These are phyloP conservation scores for Phaeomoniella chlamydospora DNA, from an alignment of 2,329 filamentous ascomycete genomes.

Conservation along the genomic window DNA sequence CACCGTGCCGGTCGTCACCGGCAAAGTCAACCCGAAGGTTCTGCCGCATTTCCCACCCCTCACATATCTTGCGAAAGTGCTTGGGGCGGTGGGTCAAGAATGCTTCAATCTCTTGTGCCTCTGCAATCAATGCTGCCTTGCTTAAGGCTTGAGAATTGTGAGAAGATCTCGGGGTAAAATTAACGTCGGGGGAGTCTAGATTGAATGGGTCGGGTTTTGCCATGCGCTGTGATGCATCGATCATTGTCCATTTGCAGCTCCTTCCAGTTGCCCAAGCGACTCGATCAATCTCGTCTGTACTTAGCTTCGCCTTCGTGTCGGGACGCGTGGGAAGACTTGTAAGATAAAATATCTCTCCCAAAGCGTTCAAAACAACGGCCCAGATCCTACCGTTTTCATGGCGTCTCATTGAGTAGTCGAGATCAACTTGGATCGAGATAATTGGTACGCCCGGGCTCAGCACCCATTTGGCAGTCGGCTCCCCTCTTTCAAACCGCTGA, in stretches of 20 bases:
- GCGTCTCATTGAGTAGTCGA: constrained; percentile 60
- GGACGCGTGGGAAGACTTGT: constrained; percentile 51
- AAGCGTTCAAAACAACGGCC: constrained; percentile 85
- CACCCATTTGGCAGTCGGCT: constrained; percentile 78
- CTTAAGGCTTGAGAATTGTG: constrained; percentile 58
- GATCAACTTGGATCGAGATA: constrained; percentile 68
- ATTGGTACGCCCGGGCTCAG: constrained; percentile 89
- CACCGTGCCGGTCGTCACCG: constrained; percentile 58
- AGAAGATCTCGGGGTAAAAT: constrained; percentile 69
- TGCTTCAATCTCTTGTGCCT: constrained; percentile 68
- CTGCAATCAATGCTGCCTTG: constrained; percentile 55
- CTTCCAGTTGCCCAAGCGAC: constrained; percentile 71
- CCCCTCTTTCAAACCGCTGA: constrained; percentile 52
- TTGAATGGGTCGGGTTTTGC: constrained; percentile 61
- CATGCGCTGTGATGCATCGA: constrained; percentile 61
- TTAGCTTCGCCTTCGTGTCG: constrained; percentile 31
- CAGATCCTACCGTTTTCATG: constrained; percentile 60
- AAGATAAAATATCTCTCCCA: constrained; percentile 83
- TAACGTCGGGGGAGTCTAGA: constrained; percentile 51
- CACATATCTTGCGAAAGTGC: constrained; percentile 63
- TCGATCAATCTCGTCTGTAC: constrained; percentile 40
- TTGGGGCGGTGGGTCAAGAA: constrained; percentile 59
- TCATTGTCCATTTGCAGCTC: constrained; percentile 63
- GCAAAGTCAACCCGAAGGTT: constrained; percentile 80
- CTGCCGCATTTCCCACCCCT: constrained; percentile 86